Base-by-base conservation (phyloP, 2,329 filamentous ascomycete species). In the Scedosporium boydii region DNA sequence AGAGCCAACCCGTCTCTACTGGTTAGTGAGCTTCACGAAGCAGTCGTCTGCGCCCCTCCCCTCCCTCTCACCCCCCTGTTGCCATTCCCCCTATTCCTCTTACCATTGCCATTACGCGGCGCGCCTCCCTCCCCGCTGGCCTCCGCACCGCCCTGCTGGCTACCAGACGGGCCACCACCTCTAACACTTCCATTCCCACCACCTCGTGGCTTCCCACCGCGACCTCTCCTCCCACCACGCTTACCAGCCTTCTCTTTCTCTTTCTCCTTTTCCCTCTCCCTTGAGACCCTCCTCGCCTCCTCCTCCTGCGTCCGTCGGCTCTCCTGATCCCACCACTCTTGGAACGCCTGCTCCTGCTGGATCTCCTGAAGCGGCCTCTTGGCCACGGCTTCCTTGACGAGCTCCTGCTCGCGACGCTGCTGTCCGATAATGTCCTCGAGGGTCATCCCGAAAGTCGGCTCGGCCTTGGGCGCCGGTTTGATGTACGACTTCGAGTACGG, bases 291-390 rank as follows among this genome's bases (percentile, higher is more conserved):
- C 55, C 75, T 70, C 3, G 80, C 79, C 65, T 84, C 82, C 64
- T 86, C 85, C 67, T 88, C 84, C 66, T 88, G 87, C 44, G 88
- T 84, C 29, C 89, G 81, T 64, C 82, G 82, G 68, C 87, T 91
- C 73, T 96, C 93, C 65, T 89, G 87, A 67, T 96, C 91, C 92
- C 92, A 96, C 92, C 93, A 96, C 72, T 96, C 87, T 71, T 97
- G 91, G 72, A 99, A 99, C 60, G 91, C 91, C 71, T 99, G 95
- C 74, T 99, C 95, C 67, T 95, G 87, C 72, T 99, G 95, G 64
- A 99, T 99, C 66, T 98, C 95, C 70, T 96, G 87, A 34, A 99
- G 77, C 66, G 90, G 95, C 62, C 93, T 84, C 75, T 96, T 97
- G 2, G 92, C 90, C 10, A 87, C 87, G 0, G 92, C 91, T 71